Evolutionary conservation across 2,329 filamentous ascomycete genomes (phyloP).

Genomic region (Davidsoniella neocaledoniae): DNA sequence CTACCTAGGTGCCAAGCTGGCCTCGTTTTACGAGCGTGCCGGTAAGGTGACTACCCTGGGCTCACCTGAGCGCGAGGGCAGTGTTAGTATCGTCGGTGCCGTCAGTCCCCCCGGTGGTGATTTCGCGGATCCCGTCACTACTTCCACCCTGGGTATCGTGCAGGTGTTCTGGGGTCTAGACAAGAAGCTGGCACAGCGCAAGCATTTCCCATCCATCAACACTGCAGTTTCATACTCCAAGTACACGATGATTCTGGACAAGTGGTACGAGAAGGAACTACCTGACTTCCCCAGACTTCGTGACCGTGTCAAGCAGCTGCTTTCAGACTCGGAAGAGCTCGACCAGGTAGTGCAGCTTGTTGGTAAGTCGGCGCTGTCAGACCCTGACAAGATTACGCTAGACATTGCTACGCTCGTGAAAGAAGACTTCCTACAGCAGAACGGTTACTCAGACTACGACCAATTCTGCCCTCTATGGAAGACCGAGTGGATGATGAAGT

Average conservation of each 20-base stretch:
- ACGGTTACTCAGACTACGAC: conserved; percentile 97
- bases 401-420: conserved; percentile 85
- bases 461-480: conserved; percentile 99
- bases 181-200: conserved; percentile 97
- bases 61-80: conserved; percentile 74
- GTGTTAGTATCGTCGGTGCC: conserved; percentile 93
- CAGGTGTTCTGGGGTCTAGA: conserved; percentile 99
- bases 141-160: conserved; percentile 84
- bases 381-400: conserved; percentile 94
- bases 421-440: conserved; percentile 98
- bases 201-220: conserved; percentile 99
- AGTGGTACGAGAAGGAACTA: conserved; percentile 85
- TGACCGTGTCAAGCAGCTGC: conserved; percentile 82
- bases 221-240: conserved; percentile 91
- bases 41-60: conserved; percentile 74
- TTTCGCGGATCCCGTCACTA: conserved; percentile 96
- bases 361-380: conserved; percentile 89
- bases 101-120: conserved; percentile 96
- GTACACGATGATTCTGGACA: conserved; percentile 77
- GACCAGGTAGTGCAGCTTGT: conserved; percentile 98
- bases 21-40: conserved; percentile 97
- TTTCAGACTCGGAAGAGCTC: conserved; percentile 89
- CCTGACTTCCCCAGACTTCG: conserved; percentile 88
- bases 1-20: conserved; percentile 89
- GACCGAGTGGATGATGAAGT: conserved; percentile 99